Base-by-base conservation (phyloP, 176 grass and related monocot species). In the Metroxylon sagu region DNA sequence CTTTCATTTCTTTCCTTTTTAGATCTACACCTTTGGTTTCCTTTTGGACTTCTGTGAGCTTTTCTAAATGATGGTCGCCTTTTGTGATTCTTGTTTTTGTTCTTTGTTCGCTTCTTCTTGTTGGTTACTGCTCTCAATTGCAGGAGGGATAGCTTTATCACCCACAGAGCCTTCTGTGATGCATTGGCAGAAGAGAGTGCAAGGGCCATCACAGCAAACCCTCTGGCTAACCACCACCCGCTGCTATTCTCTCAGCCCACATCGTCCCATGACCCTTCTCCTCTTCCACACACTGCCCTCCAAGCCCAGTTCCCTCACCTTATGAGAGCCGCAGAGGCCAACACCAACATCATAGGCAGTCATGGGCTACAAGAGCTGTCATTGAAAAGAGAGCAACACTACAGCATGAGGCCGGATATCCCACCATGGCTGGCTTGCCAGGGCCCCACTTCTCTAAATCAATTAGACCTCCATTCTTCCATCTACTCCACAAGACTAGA, bases 61-160 rank as follows among this genome's bases (percentile, higher is more conserved):
- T 66, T 69, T 35, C 56, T 56, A 18, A 62, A 60, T 60, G 35
- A 51, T 74, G 56, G 43, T 14, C 52, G 49, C 29, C 50, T 39
- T 65, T 65, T 71, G 67, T 71, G 75, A 71, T 78, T 18, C 23
- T 71, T 58, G 59, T 78, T 48, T 61, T 8, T 63, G 48, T 39
- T 61, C 59, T 50, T 61, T 49, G 56, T 7, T 15, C 28, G n/a
- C 18, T 16, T 26, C 17, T 58, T 29, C 14, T 25, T 30, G 35
- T 43, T 43, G 35, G 35, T 43, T 43, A n/a, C 2, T 54, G 59
- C 18, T 15, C 12, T 35, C 48, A 5, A 8, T 55, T 31, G 64
- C 67, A 91, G 93, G 84, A 72, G 94, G 71, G 94, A 98, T 50
- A 98, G 94, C 79, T 98, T 98, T 81, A 98, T 98, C 66, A 98